These are phyloP conservation scores for Psilocybe tampanensis DNA, from an alignment of 768 basidiomycete genomes.

Conservation along the genomic window DNA sequence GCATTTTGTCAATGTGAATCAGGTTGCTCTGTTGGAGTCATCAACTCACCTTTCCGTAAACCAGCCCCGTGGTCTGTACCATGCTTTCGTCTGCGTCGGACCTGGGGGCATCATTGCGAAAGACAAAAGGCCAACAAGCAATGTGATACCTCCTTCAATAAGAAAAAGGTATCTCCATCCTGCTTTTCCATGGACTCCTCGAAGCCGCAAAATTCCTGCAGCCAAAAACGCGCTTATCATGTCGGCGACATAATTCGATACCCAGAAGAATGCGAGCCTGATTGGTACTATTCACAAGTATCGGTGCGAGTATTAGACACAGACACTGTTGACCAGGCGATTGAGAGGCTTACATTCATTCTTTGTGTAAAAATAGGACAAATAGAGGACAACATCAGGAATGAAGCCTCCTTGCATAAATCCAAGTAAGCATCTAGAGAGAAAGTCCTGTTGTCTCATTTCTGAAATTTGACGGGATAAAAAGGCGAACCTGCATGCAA, in stretches of 20 bases:
- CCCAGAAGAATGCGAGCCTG: constrained; percentile 73
- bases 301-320: background rate
- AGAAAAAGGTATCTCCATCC: constrained; percentile 66
- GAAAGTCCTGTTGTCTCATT: background rate
- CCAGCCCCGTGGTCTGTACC: constrained; percentile 66
- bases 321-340: background rate
- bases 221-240: constrained; percentile 67
- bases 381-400: constrained; percentile 64
- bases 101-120: constrained; percentile 63
- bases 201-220: constrained; percentile 58
- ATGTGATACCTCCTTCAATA: constrained; percentile 53
- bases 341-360: constrained; percentile 44
- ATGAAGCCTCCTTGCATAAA: constrained; percentile 69
- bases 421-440: constrained; percentile 49
- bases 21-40: too few relatives aligned
- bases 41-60: constrained; percentile 57
- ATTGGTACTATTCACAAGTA: constrained; percentile 48
- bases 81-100: constrained; percentile 64
- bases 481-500: constrained; percentile 47
- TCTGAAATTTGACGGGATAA: background rate
- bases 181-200: constrained; percentile 52
- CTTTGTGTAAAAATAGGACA: constrained; percentile 68
- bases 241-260: constrained; percentile 54
- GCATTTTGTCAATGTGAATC: background rate
- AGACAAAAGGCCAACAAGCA: constrained; percentile 50